These are phyloP conservation scores for Theobroma grandiflorum DNA, from an alignment of 441 rosid genomes.

Conservation along the genomic window DNA sequence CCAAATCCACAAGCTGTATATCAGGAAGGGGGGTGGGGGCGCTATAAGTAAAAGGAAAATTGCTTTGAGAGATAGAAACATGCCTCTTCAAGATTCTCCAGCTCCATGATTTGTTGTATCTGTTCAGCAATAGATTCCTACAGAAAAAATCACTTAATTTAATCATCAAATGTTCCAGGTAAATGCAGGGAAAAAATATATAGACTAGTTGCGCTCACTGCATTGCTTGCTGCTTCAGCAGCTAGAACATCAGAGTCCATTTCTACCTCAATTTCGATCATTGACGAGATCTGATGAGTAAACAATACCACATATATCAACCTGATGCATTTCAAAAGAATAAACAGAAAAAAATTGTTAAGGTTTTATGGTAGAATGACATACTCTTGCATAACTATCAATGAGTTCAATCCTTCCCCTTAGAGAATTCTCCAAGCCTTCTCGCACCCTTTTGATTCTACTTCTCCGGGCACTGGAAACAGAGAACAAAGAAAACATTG, in stretches of 20 bases:
- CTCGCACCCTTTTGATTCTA: conserved; percentile 82
- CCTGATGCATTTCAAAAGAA: neutral
- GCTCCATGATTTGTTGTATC: conserved; percentile 92
- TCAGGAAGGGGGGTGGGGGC: neutral
- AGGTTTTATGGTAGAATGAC: conserved; percentile 29
- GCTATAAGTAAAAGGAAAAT: neutral
- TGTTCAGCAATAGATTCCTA: conserved; percentile 87
- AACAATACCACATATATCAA: conserved; percentile 7
- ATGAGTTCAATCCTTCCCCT: conserved; percentile 84
- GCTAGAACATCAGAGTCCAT: conserved; percentile 95
- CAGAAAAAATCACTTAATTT: conserved; percentile 31
- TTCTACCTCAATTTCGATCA: conserved; percentile 98
- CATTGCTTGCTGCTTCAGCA: conserved; percentile 84
- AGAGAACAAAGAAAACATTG: conserved; percentile 28
- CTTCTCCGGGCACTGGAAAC: conserved; percentile 72
- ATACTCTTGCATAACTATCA: conserved; percentile 91
- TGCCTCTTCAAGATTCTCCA: conserved; percentile 97
- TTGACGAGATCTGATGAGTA: conserved; percentile 77
- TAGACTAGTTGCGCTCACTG: conserved; percentile 55
- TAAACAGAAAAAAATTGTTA: conserved; percentile 14
- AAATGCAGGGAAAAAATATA: conserved; percentile 24
- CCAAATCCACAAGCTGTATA: too few species aligned
- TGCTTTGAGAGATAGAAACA: conserved; percentile 22
- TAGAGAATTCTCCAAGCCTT: conserved; percentile 82
- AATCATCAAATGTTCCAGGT: neutral